Evolutionary conservation across 1,284 basidiomycete species (phyloP).

Genomic region (Ganoderma sp.): DNA sequence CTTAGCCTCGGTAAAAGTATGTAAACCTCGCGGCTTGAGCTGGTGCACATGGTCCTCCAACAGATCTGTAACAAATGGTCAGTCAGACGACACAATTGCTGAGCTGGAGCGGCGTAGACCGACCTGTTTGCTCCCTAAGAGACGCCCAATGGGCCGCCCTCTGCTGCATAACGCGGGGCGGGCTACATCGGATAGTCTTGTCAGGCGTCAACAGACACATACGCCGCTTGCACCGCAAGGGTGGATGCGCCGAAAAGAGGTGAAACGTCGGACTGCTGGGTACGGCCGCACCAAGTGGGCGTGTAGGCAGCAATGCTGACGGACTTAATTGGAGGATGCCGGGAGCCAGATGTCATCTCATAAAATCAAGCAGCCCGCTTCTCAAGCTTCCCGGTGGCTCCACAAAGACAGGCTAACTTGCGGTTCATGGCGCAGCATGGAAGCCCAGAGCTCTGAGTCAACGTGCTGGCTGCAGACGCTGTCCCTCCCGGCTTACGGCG

Average conservation of each 20-base stretch:
- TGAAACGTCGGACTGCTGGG: slow-evolving; percentile 16
- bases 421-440: neutral
- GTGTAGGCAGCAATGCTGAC: slow-evolving; percentile 14
- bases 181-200: slow-evolving; percentile 3
- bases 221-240: slow-evolving; percentile 19
- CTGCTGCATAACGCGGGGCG: neutral
- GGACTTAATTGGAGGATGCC: neutral
- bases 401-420: slow-evolving; percentile 9
- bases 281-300: slow-evolving; percentile 16
- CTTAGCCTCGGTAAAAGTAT: neutral
- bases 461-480: slow-evolving; percentile 5
- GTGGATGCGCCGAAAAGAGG: slow-evolving; percentile 19
- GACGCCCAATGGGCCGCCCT: slow-evolving; percentile 5
- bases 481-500: slow-evolving; percentile 9
- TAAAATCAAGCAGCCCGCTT: slow-evolving; percentile 12
- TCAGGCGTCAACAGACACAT: slow-evolving; percentile 2
- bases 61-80: slow-evolving; percentile 1
- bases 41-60: neutral
- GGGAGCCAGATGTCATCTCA: slow-evolving; percentile 12
- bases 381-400: neutral
- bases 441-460: slow-evolving; percentile 11
- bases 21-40: neutral
- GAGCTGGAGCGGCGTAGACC: slow-evolving; percentile 2
- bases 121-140: slow-evolving; percentile 12
- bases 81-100: slow-evolving; percentile 9